These are phyloP conservation scores for Zhuliangozyma parablackwelliae DNA, from an alignment of 1,139 yeast genomes.

Conservation along the genomic window DNA sequence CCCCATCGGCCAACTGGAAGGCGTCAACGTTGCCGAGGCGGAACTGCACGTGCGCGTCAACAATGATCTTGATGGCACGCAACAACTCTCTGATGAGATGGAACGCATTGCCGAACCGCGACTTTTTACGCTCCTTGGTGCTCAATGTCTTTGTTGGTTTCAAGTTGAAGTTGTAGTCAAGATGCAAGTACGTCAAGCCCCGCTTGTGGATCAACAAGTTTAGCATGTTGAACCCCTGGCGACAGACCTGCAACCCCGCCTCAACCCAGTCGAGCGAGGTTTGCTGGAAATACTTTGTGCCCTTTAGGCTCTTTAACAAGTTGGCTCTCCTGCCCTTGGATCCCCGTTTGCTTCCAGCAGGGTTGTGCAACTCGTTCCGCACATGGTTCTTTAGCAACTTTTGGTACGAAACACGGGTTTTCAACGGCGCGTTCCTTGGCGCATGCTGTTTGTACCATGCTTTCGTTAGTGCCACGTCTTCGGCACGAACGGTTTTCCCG, in stretches of 20 bases:
- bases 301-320: slow-evolving; percentile 62
- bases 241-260: slow-evolving; percentile 90
- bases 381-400: slow-evolving; percentile 74
- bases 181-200: slow-evolving; percentile 86
- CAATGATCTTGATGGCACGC: slow-evolving; percentile 74
- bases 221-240: slow-evolving; percentile 92
- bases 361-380: slow-evolving; percentile 61
- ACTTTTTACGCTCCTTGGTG: slow-evolving; percentile 92
- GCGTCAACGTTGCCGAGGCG: slow-evolving; percentile 90
- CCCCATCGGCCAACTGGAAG: slow-evolving; percentile 90
- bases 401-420: slow-evolving; percentile 83
- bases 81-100: slow-evolving; percentile 88
- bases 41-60: slow-evolving; percentile 90
- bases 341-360: slow-evolving; percentile 29
- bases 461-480: slow-evolving; percentile 83
- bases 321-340: slow-evolving; percentile 43
- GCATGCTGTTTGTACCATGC: slow-evolving; percentile 78
- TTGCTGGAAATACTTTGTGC: slow-evolving; percentile 85
- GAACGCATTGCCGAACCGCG: slow-evolving; percentile 95
- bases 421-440: slow-evolving; percentile 55
- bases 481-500: slow-evolving; percentile 74
- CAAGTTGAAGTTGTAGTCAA: slow-evolving; percentile 91
- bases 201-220: slow-evolving; percentile 85
- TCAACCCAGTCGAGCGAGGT: slow-evolving; percentile 97
- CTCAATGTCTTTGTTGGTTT: slow-evolving; percentile 96